Base-by-base conservation (phyloP, 768 basidiomycete species). In the Solioccasus polychromus region DNA sequence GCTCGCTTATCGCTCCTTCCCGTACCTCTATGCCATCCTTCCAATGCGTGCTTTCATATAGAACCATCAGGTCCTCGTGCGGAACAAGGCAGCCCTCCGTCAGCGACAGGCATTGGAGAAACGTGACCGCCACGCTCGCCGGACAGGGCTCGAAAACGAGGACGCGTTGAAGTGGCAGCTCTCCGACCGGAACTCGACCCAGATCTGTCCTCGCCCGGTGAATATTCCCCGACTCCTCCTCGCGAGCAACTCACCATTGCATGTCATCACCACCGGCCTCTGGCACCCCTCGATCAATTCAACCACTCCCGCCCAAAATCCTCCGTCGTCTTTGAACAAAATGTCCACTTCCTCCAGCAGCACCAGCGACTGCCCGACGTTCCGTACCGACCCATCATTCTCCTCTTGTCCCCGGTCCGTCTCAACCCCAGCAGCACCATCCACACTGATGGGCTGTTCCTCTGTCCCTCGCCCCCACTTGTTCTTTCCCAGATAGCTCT, bases 341-440 rank as follows among this genome's bases (percentile, higher is more conserved):
- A 98, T 80, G 65, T 99, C 96, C 7, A 92, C 95, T 62, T 99
- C 96, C 64, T 99, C 96, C 12, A 99, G 67, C 30, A 99, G 73
- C 49, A 98, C 87, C 41, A 95, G 62, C 0, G 92, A 94, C 69
- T 99, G 95, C 44, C 81, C 75, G 47, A 88, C 70, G 20, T 57
- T 53, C 51, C 60, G 57, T 37, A 53, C 45, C 36, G 47, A 39
- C 26, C 46, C 60, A 32, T 44, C 53, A 40, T 47, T 32, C 26
- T 38, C 49, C 22, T 26, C 55, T 10, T 35, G 35, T 4, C 35
- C 19, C 30, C 42, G 18, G 39, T 23, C 24, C 22, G 28, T 20
- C 29, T 28, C 45, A 39, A 24, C 48, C 35, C 37, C 38, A 42
- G 39, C 23, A 6, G 51, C 53, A 9, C 34, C 45, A n/a, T 54